Conservation (phyloP, 306 rosid genomes). For the cucumber (Cucumis sativus) region DNA sequence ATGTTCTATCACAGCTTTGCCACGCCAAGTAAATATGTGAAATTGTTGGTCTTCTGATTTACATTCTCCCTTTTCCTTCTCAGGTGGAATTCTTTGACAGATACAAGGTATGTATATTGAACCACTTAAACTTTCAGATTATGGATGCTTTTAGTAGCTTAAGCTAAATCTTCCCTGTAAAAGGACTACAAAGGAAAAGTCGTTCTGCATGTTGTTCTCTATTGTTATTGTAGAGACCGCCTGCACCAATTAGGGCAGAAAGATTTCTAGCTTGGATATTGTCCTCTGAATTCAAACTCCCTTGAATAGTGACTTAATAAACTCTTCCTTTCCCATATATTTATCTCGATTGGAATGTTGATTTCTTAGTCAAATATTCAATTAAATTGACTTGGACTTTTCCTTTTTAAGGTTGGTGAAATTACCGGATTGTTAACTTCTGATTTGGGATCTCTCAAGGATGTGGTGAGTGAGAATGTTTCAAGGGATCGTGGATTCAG, state of each 20-base stretch:
- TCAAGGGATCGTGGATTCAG: conserved; percentile 97
- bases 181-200: neutral
- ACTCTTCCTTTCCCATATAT: neutral
- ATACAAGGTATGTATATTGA: conserved; percentile 52
- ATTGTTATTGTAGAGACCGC: neutral
- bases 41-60: neutral
- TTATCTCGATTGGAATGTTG: neutral
- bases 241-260: neutral
- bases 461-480: conserved; percentile 66
- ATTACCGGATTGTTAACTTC: conserved; percentile 85
- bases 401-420: conserved; percentile 60
- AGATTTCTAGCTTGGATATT: neutral
- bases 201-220: neutral
- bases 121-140: neutral
- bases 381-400: conserved; percentile 26
- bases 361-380: neutral
- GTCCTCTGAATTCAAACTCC: neutral
- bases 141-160: neutral
- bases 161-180: neutral
- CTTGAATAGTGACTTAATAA: neutral
- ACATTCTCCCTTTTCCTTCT: conserved; percentile 5
- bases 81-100: conserved; percentile 92
- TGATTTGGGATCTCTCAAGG: conserved; percentile 77
- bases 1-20: neutral
- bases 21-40: neutral